Evolutionary conservation across 306 rosid species (phyloP).

Genomic region (Lotus japonicus): DNA sequence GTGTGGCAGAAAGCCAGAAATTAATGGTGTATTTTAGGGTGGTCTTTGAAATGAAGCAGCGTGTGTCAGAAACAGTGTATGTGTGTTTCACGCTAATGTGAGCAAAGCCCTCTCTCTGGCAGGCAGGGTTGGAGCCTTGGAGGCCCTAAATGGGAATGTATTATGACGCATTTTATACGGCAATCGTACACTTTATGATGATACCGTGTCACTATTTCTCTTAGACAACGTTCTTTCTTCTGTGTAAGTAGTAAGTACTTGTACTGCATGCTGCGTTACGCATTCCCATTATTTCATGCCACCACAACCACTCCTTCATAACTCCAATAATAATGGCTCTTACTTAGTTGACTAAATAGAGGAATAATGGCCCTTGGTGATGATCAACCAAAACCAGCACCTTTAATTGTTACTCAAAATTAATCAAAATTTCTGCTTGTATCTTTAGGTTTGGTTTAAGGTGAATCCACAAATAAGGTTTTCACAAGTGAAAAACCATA

Average conservation of each 20-base stretch:
- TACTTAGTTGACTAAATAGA: no score
- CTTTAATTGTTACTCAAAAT: no score
- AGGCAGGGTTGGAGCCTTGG: no score
- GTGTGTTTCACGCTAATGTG: constrained; percentile 3
- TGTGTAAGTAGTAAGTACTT: no score
- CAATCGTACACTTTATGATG: constrained; percentile 31
- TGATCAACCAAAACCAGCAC: no score
- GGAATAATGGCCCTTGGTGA: no score
- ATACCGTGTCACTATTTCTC: background rate
- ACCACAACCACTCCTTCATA: no score
- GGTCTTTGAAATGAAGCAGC: background rate
- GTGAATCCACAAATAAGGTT: no score
- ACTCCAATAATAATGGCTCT: no score
- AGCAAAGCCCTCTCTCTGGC: background rate
- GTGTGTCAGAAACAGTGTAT: constrained; percentile 16
- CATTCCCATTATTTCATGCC: background rate
- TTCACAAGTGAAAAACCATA: no score
- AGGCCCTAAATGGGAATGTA: constrained; percentile 18
- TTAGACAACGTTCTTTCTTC: background rate
- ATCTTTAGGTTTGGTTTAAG: no score
- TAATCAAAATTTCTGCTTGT: no score
- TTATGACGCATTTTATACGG: constrained; percentile 48
- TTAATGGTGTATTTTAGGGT: constrained; percentile 5
- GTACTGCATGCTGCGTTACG: background rate
- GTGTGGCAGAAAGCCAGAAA: background rate